These are phyloP conservation scores for Trichoderma endophyticum DNA, from an alignment of 2,329 filamentous ascomycete genomes.

Conservation along the genomic window DNA sequence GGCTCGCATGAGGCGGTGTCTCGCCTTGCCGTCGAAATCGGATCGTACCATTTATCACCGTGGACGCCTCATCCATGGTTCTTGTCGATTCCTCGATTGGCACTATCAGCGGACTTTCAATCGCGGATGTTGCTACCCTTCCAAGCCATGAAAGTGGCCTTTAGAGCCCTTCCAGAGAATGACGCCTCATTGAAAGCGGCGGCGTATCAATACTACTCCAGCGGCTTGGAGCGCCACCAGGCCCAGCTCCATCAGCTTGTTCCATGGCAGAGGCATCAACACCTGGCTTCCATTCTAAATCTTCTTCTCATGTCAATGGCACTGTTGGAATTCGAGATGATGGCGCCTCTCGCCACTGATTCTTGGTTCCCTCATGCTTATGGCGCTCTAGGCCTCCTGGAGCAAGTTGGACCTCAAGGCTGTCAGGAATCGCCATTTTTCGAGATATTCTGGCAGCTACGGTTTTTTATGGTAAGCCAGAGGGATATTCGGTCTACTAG, in stretches of 20 bases:
- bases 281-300: neutral
- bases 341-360: neutral
- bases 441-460: slow-evolving; percentile 15
- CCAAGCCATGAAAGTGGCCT: neutral
- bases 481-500: no score
- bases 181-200: neutral
- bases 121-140: neutral
- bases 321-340: slow-evolving; percentile 17
- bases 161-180: neutral
- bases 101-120: neutral
- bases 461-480: neutral
- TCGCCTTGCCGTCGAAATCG: slow-evolving; percentile 6
- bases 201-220: slow-evolving; percentile 2
- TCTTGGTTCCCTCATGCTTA: slow-evolving; percentile 10
- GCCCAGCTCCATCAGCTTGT: neutral
- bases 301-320: slow-evolving; percentile 9
- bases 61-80: slow-evolving; percentile 15
- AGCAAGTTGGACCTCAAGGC: neutral
- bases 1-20: neutral
- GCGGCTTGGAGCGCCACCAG: neutral
- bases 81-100: neutral
- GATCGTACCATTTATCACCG: neutral
- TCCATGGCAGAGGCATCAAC: neutral
- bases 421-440: slow-evolving; percentile 14
- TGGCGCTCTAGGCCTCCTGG: neutral